Conservation (phyloP, 177 flowering plant genomes). For the Vitis hybrid region DNA sequence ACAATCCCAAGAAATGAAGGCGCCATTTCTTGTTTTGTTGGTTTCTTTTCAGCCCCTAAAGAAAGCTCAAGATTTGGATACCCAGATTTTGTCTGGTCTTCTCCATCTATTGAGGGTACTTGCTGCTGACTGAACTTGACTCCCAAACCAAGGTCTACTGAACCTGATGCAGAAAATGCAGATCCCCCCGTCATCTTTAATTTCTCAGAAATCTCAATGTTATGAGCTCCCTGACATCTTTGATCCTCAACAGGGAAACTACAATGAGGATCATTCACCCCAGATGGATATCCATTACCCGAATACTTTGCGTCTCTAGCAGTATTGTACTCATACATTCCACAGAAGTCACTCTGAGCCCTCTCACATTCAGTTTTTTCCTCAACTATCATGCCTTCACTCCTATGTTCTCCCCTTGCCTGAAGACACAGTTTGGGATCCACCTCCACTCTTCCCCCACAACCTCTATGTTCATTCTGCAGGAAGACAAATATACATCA, state of each 20-base stretch:
- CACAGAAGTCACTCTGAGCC: neutral
- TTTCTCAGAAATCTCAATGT: no score
- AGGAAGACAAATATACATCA: neutral
- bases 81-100: neutral
- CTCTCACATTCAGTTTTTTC: neutral
- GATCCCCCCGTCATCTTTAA: neutral
- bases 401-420: no score
- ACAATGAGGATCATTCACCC: neutral
- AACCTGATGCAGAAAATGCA: neutral
- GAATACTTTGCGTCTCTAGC: neutral
- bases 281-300: neutral
- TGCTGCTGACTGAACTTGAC: neutral
- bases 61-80: slow-evolving; percentile 4
- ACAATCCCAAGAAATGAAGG: neutral
- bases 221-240: neutral
- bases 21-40: neutral
- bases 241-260: neutral
- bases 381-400: neutral
- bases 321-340: no score
- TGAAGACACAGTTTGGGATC: neutral
- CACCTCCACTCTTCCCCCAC: neutral
- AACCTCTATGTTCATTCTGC: neutral
- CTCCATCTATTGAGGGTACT: neutral
- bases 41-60: neutral
- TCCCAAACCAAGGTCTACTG: neutral